phyloP scores from a whole-genome alignment of 2,329 filamentous ascomycete species.

The Leptographium radiaticola region DNA sequence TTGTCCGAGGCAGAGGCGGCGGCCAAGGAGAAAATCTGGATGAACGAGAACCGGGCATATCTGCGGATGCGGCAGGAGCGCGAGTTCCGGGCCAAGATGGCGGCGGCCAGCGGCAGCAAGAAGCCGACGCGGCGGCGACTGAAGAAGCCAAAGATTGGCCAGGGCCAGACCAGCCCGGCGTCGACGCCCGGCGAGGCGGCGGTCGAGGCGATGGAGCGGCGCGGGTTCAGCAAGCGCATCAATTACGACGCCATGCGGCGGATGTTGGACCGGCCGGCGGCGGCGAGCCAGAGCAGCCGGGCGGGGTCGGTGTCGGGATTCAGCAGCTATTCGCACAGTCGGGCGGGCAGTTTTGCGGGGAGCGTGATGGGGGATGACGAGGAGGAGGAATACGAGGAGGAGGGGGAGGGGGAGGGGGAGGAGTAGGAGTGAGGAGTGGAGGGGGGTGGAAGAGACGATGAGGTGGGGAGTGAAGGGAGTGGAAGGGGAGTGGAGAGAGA shows the following conservation, averaged over 20 bases:
- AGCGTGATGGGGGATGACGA: conserved; percentile 8
- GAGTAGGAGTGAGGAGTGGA: background rate
- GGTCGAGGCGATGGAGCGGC: conserved; percentile 53
- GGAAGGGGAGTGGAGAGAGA: background rate
- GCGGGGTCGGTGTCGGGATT: conserved; percentile 34
- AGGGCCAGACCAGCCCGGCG: conserved; percentile 54
- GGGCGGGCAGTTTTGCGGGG: conserved; percentile 18
- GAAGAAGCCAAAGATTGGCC: conserved; percentile 45
- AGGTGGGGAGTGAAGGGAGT: no score
- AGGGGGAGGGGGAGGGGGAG: conserved; percentile 1
- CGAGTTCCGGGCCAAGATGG: conserved; percentile 58
- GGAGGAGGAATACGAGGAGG: conserved; percentile 7
- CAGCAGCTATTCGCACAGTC: conserved; percentile 26
- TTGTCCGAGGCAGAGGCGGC: conserved; percentile 60
- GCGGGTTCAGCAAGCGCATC: conserved; percentile 60
- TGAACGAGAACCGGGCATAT: conserved; percentile 90
- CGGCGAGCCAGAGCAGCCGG: conserved; percentile 17
- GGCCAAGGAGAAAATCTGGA: conserved; percentile 86
- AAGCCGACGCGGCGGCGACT: conserved; percentile 27
- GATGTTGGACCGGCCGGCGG: conserved; percentile 36
- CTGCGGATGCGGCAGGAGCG: conserved; percentile 78
- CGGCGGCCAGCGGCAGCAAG: conserved; percentile 14
- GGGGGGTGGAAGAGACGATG: conserved; percentile 4
- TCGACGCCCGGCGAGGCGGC: conserved; percentile 57
- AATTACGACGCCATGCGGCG: conserved; percentile 54